Percentiles rank a stretch among this genome's conserved stretches.
Evolutionary conservation across 176 grass and related monocot species (phyloP).

Genomic region (Aegilops speltoides): DNA sequence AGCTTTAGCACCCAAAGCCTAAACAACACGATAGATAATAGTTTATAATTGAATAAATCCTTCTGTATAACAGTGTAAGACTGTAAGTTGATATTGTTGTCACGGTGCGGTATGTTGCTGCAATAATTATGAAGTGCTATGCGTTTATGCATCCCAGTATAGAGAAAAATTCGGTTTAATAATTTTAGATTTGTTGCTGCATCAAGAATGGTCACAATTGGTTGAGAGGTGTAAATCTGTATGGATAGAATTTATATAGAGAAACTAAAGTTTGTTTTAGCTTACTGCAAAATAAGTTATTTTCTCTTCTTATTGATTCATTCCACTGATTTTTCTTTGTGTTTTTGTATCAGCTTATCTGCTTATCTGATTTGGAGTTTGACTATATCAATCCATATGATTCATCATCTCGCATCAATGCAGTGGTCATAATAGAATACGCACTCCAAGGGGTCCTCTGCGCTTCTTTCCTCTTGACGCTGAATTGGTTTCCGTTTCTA

Average conservation of each 20-base stretch:
- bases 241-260: background rate
- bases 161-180: background rate
- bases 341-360: constrained; percentile 69
- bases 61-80: background rate
- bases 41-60: background rate
- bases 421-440: constrained; percentile 74
- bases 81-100: background rate
- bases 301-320: constrained; percentile 26
- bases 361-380: constrained; percentile 89
- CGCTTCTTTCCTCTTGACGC: constrained; percentile 66
- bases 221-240: background rate
- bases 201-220: background rate
- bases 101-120: background rate
- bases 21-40: background rate
- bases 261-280: background rate
- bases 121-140: background rate
- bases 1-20: background rate
- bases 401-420: constrained; percentile 82
- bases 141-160: background rate
- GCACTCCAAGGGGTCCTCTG: constrained; percentile 64
- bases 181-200: background rate
- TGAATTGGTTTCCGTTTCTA: constrained; percentile 86
- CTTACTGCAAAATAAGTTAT: background rate
- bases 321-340: constrained; percentile 28
- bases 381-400: constrained; percentile 98